Percentiles rank a stretch among this genome's conserved stretches.
Conservation (phyloP, 2,329 filamentous ascomycete genomes). For the Drechslera avenae region DNA sequence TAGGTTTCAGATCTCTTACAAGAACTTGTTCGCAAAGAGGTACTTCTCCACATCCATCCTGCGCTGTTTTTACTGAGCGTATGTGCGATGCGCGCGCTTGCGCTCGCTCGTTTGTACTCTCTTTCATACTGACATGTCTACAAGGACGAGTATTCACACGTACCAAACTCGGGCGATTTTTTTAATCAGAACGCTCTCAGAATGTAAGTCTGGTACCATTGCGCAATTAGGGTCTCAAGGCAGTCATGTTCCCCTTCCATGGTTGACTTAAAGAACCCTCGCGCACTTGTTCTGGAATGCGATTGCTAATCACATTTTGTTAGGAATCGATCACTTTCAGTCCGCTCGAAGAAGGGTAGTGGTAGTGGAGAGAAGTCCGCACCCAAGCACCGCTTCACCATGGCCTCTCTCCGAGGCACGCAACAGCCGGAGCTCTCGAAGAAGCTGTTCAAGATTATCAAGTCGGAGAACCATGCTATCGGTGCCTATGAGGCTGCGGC, state of each 20-base stretch:
- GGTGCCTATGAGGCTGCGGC: slow-evolving; percentile 82
- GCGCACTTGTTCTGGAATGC: not conserved
- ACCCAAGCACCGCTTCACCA: slow-evolving; percentile 75
- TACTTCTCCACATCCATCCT: slow-evolving; percentile 4
- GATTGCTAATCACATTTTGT: slow-evolving; percentile 35
- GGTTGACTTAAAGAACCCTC: not conserved
- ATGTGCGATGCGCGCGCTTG: slow-evolving; percentile 18
- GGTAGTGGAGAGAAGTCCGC: slow-evolving; percentile 50
- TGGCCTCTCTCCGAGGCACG: slow-evolving; percentile 82
- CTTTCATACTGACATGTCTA: slow-evolving; percentile 31
- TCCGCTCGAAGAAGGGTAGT: slow-evolving; percentile 67
- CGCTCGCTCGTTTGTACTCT: not conserved
- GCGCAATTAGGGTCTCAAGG: not conserved
- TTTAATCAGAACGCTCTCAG: slow-evolving; percentile 15
- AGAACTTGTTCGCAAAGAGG: not conserved
- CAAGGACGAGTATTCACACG: slow-evolving; percentile 22
- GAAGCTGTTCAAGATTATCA: slow-evolving; percentile 89
- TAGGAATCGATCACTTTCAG: slow-evolving; percentile 76
- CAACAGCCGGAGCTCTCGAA: slow-evolving; percentile 87
- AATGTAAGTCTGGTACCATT: slow-evolving; percentile 38
- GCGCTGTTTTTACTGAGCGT: not conserved
- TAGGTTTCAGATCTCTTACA: not conserved
- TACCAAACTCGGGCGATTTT: slow-evolving; percentile 4
- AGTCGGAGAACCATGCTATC: slow-evolving; percentile 90
- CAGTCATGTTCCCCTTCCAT: not conserved